Evolutionary conservation across 129 eudicot genomes (phyloP).

Genomic region (Heracleum sosnowskyi): DNA sequence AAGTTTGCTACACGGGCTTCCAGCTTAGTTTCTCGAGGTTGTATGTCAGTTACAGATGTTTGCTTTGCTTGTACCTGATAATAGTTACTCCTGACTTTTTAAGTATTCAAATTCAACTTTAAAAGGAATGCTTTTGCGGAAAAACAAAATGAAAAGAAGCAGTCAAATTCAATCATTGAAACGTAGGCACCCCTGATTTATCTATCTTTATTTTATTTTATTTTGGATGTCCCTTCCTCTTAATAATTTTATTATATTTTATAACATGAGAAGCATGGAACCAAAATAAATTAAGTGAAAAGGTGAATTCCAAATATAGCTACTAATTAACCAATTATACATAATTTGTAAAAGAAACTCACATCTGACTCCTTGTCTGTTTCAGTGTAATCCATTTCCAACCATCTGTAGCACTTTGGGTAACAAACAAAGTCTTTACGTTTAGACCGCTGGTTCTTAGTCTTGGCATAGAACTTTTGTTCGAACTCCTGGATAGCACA

Average conservation of each 20-base stretch:
- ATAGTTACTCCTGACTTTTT: neutral
- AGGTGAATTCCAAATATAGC: no score
- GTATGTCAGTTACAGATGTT: slow-evolving; percentile 24
- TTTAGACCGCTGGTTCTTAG: slow-evolving; percentile 60
- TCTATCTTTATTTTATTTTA: no score
- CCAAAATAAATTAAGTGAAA: no score
- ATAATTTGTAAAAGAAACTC: slow-evolving; percentile 23
- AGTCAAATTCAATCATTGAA: neutral
- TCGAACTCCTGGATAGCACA: slow-evolving; percentile 69
- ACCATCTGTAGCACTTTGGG: slow-evolving; percentile 70
- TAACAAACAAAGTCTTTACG: slow-evolving; percentile 61
- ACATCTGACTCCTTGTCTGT: slow-evolving; percentile 44
- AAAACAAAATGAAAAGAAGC: neutral
- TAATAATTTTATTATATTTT: no score
- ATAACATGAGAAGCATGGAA: no score
- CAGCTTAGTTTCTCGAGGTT: slow-evolving; percentile 77
- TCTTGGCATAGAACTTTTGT: slow-evolving; percentile 74
- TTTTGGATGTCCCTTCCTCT: no score
- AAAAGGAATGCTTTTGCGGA: neutral
- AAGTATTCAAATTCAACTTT: neutral
- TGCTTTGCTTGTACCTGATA: slow-evolving; percentile 35
- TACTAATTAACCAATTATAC: no score
- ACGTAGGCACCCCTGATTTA: neutral
- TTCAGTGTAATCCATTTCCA: slow-evolving; percentile 91
- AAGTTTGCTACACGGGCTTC: slow-evolving; percentile 82